Evolutionary conservation across 2,329 filamentous ascomycete species (phyloP).

Genomic region (Emmonsiellopsis sp.): DNA sequence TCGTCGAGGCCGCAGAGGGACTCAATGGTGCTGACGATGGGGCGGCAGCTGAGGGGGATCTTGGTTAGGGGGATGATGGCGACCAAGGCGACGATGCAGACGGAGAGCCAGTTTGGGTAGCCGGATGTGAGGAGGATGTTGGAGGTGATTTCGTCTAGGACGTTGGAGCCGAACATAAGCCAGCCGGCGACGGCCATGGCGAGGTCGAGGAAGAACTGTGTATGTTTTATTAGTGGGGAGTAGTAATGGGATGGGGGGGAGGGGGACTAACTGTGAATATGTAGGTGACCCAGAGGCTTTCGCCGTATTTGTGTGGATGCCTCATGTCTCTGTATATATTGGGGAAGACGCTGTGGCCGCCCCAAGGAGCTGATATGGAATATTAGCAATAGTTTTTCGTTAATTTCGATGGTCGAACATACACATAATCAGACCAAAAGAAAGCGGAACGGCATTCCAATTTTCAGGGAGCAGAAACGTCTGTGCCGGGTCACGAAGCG

Average conservation of each 20-base stretch:
- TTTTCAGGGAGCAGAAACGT: conserved; percentile 78
- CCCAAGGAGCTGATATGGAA: conserved; percentile 48
- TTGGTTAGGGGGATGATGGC: conserved; percentile 93
- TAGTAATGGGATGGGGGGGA: background rate
- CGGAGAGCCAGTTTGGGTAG: conserved; percentile 64
- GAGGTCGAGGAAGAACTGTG: conserved; percentile 65
- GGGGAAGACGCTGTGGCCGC: conserved; percentile 67
- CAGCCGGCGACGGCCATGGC: conserved; percentile 74
- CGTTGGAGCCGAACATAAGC: conserved; percentile 89
- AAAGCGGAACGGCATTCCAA: conserved; percentile 78
- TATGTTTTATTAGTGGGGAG: conserved; percentile 7
- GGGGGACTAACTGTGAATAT: conserved; percentile 59
- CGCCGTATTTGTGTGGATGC: conserved; percentile 70
- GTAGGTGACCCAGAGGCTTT: conserved; percentile 71
- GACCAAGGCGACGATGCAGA: conserved; percentile 76
- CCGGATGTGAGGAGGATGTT: conserved; percentile 69
- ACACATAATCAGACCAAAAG: conserved; percentile 82
- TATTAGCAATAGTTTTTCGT: background rate
- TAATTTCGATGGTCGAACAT: conserved; percentile 15
- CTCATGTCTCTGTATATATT: conserved; percentile 74
- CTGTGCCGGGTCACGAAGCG: conserved; percentile 65
- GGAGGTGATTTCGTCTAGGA: conserved; percentile 79
- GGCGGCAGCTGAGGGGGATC: conserved; percentile 73
- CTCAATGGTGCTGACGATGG: conserved; percentile 78
- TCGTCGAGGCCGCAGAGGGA: conserved; percentile 65